phyloP scores from a whole-genome alignment of 23 red algal species.

The Chondrus crispus region DNA sequence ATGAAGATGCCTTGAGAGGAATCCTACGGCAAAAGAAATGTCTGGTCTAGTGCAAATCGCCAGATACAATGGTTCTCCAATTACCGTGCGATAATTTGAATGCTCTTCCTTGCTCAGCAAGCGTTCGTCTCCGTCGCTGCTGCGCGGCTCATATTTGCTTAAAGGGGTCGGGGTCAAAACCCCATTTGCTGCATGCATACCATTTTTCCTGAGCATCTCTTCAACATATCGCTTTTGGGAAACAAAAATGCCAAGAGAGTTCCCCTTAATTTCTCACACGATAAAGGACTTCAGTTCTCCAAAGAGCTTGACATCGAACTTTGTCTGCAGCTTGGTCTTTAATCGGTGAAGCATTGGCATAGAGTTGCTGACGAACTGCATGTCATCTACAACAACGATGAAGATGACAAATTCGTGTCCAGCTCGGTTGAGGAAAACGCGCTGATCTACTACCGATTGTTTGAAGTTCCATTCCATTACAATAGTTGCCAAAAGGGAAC shows the following conservation, averaged over 20 bases:
- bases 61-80: too few relatives aligned
- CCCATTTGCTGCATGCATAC: too few relatives aligned
- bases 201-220: background rate
- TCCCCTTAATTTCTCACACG: background rate
- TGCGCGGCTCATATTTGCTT: too few relatives aligned
- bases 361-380: background rate
- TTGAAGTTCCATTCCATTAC: conserved; percentile 40
- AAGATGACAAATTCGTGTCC: background rate
- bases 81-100: too few relatives aligned
- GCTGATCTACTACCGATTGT: background rate
- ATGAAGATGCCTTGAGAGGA: too few relatives aligned
- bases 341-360: background rate
- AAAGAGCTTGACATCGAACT: conserved; percentile 1
- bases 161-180: too few relatives aligned
- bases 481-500: conserved; percentile 56
- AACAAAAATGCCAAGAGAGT: background rate
- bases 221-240: background rate
- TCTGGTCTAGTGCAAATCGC: too few relatives aligned
- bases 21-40: too few relatives aligned
- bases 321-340: background rate
- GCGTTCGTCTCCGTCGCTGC: too few relatives aligned
- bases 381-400: background rate
- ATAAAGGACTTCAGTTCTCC: background rate
- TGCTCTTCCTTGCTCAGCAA: too few relatives aligned
- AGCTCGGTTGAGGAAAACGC: background rate